Conservation (phyloP, 768 basidiomycete species). For the Tulasnella sp. region DNA sequence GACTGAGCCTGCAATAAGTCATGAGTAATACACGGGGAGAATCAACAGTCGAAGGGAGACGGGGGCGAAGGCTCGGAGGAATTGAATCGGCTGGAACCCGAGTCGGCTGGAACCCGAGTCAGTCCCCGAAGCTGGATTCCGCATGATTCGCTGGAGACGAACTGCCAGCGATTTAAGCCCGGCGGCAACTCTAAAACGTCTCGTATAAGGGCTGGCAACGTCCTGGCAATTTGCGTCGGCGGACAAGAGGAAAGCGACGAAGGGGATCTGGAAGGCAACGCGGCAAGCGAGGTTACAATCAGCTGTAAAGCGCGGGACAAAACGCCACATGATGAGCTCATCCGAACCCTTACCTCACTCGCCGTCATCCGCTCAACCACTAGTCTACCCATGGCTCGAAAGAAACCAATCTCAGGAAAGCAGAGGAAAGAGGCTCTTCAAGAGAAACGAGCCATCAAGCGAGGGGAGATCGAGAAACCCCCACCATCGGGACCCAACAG, state of each 20-base stretch:
- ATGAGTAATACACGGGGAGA: not conserved
- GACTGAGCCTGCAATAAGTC: not conserved
- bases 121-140: not conserved
- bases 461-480: slow-evolving; percentile 46
- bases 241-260: not conserved
- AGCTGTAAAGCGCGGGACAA: not conserved
- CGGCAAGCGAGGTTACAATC: not conserved
- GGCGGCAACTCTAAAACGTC: not conserved
- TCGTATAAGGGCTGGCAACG: not conserved
- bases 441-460: slow-evolving; percentile 73
- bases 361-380: not conserved
- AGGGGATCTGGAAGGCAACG: not conserved
- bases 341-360: not conserved
- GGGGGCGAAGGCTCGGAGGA: not conserved
- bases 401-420: slow-evolving; percentile 45
- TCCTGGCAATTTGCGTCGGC: not conserved
- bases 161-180: not conserved
- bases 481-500: slow-evolving; percentile 21
- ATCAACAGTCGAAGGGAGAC: not conserved
- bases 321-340: not conserved
- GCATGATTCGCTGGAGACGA: not conserved
- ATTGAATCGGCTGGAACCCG: not conserved
- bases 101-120: not conserved
- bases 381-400: slow-evolving; percentile 24
- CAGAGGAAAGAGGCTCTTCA: slow-evolving; percentile 63